Conservation (phyloP, 2,329 filamentous ascomycete species). For the Ophiostoma ulmi region DNA sequence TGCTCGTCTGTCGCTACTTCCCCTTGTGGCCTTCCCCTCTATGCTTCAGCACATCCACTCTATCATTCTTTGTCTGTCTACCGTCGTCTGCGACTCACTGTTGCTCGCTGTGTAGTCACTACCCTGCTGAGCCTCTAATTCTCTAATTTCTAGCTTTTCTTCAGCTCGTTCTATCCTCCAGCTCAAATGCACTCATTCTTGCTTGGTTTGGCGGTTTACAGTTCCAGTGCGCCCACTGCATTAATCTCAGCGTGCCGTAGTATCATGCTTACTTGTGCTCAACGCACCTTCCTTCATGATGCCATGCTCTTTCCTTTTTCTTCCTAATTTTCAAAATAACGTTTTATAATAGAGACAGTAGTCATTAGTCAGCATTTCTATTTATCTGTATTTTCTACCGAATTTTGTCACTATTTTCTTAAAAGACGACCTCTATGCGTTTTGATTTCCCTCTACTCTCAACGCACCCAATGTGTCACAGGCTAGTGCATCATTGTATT, state of each 20-base stretch:
- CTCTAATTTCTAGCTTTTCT: background rate
- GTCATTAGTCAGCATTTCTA: background rate
- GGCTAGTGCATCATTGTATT: constrained; percentile 11
- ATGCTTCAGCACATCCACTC: background rate
- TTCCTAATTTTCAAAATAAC: no score
- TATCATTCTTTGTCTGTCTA: background rate
- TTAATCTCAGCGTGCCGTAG: no score
- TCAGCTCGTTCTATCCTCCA: background rate
- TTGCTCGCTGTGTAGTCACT: background rate
- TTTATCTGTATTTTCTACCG: background rate
- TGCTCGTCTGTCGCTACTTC: background rate
- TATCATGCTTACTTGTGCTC: background rate
- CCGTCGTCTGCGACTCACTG: background rate
- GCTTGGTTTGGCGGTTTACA: no score
- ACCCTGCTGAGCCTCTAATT: background rate
- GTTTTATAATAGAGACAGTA: no score
- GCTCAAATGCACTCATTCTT: background rate
- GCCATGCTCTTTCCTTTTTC: background rate
- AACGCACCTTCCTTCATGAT: background rate
- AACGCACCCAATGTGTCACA: constrained; percentile 20
- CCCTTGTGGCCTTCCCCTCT: background rate
- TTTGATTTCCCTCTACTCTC: background rate
- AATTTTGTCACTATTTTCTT: background rate
- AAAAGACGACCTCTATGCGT: background rate
- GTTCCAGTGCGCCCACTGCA: no score